These are phyloP conservation scores for Epichloe elymi DNA, from an alignment of 2,329 filamentous ascomycete species.

Conservation along the genomic window DNA sequence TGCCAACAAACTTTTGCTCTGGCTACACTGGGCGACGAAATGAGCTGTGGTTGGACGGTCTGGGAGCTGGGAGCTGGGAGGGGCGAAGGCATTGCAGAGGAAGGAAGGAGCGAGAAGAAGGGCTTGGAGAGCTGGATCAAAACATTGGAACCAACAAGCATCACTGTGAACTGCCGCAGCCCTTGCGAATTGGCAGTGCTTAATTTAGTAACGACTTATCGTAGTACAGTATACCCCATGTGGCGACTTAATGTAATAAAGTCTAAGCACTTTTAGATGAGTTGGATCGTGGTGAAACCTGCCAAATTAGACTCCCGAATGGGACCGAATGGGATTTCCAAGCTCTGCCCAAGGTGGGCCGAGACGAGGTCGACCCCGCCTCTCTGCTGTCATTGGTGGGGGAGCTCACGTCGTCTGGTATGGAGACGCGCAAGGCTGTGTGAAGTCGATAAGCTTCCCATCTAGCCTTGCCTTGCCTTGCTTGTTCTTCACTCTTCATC, in stretches of 20 bases:
- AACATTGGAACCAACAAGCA: not conserved
- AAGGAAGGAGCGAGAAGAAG: not conserved
- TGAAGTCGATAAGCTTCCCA: not conserved
- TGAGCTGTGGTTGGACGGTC: not conserved
- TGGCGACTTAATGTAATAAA: conserved; percentile 5
- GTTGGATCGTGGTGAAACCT: not conserved
- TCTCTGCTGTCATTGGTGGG: not conserved
- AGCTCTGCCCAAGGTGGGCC: no score
- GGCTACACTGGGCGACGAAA: not conserved
- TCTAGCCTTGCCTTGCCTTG: not conserved
- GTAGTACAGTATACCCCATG: conserved; percentile 6
- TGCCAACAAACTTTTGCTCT: not conserved
- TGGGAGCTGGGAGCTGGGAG: not conserved
- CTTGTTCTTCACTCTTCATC: not conserved
- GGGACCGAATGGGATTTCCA: no score
- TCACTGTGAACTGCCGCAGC: not conserved
- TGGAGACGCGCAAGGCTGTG: conserved; percentile 1
- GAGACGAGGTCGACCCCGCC: not conserved
- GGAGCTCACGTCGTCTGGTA: not conserved
- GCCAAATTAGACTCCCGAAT: no score
- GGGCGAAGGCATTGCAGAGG: not conserved
- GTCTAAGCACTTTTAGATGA: not conserved
- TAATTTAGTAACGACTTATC: conserved; percentile 1
- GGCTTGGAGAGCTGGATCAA: not conserved
- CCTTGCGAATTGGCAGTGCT: not conserved